A percentile compares a stretch with the other conserved stretches of the same genome.
Conservation (phyloP, 768 basidiomycete genomes). For the Pleurotus eryngii region DNA sequence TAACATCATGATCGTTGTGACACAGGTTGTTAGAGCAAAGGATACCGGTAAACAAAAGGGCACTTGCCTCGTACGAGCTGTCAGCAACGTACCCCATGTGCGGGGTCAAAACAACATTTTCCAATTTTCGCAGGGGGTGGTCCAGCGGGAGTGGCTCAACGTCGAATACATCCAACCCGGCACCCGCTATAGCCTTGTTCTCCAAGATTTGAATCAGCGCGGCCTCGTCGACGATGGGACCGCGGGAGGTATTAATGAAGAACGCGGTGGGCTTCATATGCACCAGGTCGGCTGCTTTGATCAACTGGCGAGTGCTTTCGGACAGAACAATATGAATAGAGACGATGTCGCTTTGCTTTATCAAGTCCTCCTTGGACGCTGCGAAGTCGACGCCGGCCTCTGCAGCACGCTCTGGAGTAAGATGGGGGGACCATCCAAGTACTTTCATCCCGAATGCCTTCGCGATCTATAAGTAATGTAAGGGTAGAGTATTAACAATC, state of each 20-base stretch:
- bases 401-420: conserved; percentile 54
- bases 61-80: conserved; percentile 44
- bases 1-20: conserved; percentile 13
- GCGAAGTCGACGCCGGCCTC: conserved; percentile 48
- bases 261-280: conserved; percentile 57
- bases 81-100: conserved; percentile 59
- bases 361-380: conserved; percentile 48
- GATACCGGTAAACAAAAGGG: neutral
- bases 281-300: conserved; percentile 43
- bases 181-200: conserved; percentile 49
- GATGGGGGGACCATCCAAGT: conserved; percentile 62
- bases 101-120: conserved; percentile 58
- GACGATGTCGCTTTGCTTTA: conserved; percentile 53
- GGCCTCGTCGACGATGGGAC: conserved; percentile 59
- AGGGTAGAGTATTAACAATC: neutral
- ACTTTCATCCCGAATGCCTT: conserved; percentile 59
- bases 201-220: conserved; percentile 49
- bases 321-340: conserved; percentile 61
- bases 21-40: conserved; percentile 3
- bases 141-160: conserved; percentile 60
- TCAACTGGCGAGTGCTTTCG: conserved; percentile 43
- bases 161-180: conserved; percentile 66
- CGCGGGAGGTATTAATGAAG: conserved; percentile 66
- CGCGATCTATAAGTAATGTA: conserved; percentile 40
- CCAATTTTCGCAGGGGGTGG: conserved; percentile 46